A percentile compares a stretch with the other conserved stretches of the same genome.
Evolutionary conservation across 306 rosid genomes (phyloP).

Genomic region (Crotalaria pallida): DNA sequence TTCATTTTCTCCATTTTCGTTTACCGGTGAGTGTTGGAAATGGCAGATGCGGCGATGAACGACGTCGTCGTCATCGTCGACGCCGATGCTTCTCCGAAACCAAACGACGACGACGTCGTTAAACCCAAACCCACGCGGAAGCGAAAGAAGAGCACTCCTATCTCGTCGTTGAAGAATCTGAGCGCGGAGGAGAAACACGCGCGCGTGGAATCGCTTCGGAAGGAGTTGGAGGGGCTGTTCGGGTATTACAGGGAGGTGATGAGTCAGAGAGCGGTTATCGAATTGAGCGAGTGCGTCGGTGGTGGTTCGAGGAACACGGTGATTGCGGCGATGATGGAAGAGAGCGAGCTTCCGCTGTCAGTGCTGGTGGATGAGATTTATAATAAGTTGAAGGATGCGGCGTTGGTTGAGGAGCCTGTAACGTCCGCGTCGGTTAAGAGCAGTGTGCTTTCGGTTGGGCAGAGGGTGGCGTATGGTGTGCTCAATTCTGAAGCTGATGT

Average conservation of each 20-base stretch:
- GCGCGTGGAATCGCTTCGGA: conserved; percentile 33
- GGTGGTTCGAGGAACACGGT: conserved; percentile 26
- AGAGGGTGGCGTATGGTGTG: conserved; percentile 72
- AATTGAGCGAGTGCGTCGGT: conserved; percentile 29
- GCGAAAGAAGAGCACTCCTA: conserved; percentile 42
- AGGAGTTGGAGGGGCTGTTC: conserved; percentile 58
- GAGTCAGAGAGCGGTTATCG: conserved; percentile 35
- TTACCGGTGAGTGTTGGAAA: not conserved
- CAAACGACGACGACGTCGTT: conserved; percentile 20
- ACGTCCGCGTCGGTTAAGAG: conserved; percentile 66
- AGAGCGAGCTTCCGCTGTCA: conserved; percentile 70
- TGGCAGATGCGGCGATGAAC: conserved; percentile 23
- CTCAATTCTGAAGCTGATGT: conserved; percentile 83
- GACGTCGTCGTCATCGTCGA: conserved; percentile 28
- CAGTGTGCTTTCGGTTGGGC: conserved; percentile 62
- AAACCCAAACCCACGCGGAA: conserved; percentile 43
- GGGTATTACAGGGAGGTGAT: conserved; percentile 44
- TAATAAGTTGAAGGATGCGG: conserved; percentile 26
- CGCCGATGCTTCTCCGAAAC: conserved; percentile 3
- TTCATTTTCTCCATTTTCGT: too few species aligned
- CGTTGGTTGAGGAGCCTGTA: conserved; percentile 32
- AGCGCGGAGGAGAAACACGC: conserved; percentile 44
- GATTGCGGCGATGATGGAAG: conserved; percentile 71
- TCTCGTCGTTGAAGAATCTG: conserved; percentile 13
- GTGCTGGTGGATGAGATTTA: conserved; percentile 60